Conservation (phyloP, 1,284 basidiomycete species). For the Moesziomyces parantarcticus region DNA sequence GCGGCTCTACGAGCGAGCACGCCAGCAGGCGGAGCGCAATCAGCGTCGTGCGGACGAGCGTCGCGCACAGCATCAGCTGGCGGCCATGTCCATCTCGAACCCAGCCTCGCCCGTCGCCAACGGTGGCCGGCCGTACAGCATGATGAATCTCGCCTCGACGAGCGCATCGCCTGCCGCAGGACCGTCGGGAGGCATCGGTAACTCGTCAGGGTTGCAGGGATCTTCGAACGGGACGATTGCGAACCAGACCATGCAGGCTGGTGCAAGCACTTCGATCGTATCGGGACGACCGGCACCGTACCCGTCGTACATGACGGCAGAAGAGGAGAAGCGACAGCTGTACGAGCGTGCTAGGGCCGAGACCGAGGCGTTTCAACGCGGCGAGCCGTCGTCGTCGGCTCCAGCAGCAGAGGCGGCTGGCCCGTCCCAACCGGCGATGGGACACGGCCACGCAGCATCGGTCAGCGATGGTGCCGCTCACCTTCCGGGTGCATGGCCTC, state of each 20-base stretch:
- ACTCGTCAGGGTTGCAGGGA: neutral
- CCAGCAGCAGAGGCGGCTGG: constrained; percentile 1
- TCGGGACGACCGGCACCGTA: constrained; percentile 40
- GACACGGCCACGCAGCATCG: constrained; percentile 18
- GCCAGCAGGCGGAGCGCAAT: constrained; percentile 60
- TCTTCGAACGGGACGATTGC: constrained; percentile 1
- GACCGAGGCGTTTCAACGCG: constrained; percentile 40
- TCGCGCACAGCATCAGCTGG: constrained; percentile 25
- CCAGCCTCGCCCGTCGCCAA: constrained; percentile 15
- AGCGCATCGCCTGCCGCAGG: constrained; percentile 4
- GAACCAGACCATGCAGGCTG: constrained; percentile 2
- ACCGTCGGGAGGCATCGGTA: neutral
- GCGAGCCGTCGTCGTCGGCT: constrained; percentile 10
- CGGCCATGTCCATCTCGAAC: constrained; percentile 1
- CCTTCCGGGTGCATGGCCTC: constrained; percentile 20
- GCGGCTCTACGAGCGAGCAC: constrained; percentile 59
- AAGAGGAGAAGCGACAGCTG: constrained; percentile 56
- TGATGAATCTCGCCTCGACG: constrained; percentile 26
- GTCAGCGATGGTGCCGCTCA: constrained; percentile 16
- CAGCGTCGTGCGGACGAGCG: constrained; percentile 55
- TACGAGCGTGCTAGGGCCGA: constrained; percentile 58
- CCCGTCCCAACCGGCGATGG: neutral
- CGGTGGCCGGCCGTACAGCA: constrained; percentile 33
- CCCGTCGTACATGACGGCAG: constrained; percentile 51
- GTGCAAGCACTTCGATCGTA: constrained; percentile 14